Base-by-base conservation (phyloP, 257 asterid species). In the Solanum appendiculatum region DNA sequence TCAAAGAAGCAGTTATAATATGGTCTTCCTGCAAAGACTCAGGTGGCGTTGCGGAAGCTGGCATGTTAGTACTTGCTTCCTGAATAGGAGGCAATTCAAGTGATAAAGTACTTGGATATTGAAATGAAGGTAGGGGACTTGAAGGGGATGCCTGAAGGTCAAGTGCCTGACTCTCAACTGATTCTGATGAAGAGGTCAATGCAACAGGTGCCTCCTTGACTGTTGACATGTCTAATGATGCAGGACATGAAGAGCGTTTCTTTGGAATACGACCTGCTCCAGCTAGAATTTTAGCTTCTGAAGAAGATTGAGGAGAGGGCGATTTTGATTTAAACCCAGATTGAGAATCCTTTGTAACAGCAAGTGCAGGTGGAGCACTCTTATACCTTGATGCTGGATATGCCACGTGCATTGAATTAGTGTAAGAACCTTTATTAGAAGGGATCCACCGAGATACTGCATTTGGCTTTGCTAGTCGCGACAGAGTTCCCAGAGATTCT, bases 361-460 rank as follows among this genome's bases (percentile, higher is more conserved):
- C 90, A 87, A 95, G 88, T 7, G 90, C 94, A 87, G 97, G 92
- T 83, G 98, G 98, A 89, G 98, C 99, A 90, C 98, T 97, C 89
- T 96, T 94, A 91, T 93, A 87, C 86, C 98, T 93, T 86, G 98
- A 90, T 34, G 97, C 98, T 64, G 98, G 99, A 92, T 97, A 95
- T 85, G 94, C 92, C 64, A 95, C 96, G 89, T 96, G 99, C 98
- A 97, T 95, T 82, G 98, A 97, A 92, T 93, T 93, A 85, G 96
- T 91, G 91, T 94, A 95, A 80, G 99, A 96, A 70, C 99, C 98
- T 93, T 95, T 95, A 91, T 95, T 96, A 83, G 98, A 7, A 86
- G 99, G 99, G 85, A 97, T 95, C 99, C 98, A 96, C 93, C 93
- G 92, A 74, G 99, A 95, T 51, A 92, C 95, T 87, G 99, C 92